Base-by-base conservation (phyloP, 2,329 filamentous ascomycete species). In the Monascus ruber region DNA sequence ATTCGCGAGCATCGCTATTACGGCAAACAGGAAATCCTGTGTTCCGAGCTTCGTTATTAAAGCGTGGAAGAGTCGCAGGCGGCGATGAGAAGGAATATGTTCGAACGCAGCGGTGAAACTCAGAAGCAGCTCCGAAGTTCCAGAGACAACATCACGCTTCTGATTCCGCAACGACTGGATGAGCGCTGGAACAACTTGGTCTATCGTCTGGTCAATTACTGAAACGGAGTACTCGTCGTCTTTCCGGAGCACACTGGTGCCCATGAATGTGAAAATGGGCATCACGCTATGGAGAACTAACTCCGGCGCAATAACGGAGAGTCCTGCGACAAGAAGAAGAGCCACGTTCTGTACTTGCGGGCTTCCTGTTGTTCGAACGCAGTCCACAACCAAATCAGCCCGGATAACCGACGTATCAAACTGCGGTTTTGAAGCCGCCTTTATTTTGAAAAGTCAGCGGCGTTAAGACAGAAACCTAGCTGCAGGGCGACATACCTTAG, bases 211-310 rank as follows among this genome's bases (percentile, higher is more conserved):
- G 52, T 93, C 86, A 42, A 95, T 89, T 27, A 98, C 89, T 58
- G 94, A 85, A 8, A 88, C 87, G 24, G 91, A 96, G 65, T 95
- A 96, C 51, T 96, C 89, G 53, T 98, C 93, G 51, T 85, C 86
- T 64, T 95, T 89, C 36, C 85, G 81, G 36, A 98, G 73, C 17
- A 95, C 81, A 3, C 85, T 94, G 33, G 82, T 83, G 33, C 89
- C 87, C 81, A 96, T 95, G 58, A 96, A 95, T 0, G 91, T 96
- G 65, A 98, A 98, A 38, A 98, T 89, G 8, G 91, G 91, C 91
- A 98, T 98, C 39, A 98, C 85, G 51, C 87, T 95, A 64, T 98
- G 89, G 41, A 98, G 72, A 3, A 98, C 85, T 35, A 94, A 69
- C 58, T 94, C 88, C 0, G 93, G 91, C 0, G 86, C 85, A 49